A percentile compares a stretch with the other conserved stretches of the same genome.
phyloP scores from a whole-genome alignment of 306 rosid species.

The Clitoria ternatea region DNA sequence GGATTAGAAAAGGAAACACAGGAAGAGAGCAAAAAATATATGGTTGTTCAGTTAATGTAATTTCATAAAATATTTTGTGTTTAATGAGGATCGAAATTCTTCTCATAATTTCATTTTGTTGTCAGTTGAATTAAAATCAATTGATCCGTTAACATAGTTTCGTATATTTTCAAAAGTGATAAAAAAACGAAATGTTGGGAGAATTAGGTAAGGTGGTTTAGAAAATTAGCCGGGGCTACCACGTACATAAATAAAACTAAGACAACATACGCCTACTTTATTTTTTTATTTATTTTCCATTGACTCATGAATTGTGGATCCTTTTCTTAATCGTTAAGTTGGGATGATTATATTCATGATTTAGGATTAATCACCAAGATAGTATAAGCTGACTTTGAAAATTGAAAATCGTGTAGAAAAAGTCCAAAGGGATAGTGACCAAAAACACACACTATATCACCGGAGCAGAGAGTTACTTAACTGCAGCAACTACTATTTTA shows the following conservation, averaged over 20 bases:
- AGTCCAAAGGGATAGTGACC: not conserved
- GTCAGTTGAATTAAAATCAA: no score
- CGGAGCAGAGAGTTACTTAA: slow-evolving; percentile 23
- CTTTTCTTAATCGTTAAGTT: not conserved
- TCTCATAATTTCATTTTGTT: no score
- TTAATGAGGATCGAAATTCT: no score
- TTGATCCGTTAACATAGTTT: no score
- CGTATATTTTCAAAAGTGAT: no score
- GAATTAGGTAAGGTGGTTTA: slow-evolving; percentile 54
- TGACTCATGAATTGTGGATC: not conserved
- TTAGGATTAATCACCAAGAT: slow-evolving; percentile 9
- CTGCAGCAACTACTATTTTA: slow-evolving; percentile 41
- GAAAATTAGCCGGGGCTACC: slow-evolving; percentile 31
- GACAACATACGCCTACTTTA: not conserved
- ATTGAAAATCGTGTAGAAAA: not conserved
- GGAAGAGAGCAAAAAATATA: no score
- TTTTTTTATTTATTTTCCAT: not conserved
- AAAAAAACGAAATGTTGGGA: slow-evolving; percentile 22
- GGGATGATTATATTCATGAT: slow-evolving; percentile 4
- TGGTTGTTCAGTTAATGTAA: no score
- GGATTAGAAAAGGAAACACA: not conserved
- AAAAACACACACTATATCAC: not conserved
- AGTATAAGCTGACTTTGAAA: not conserved
- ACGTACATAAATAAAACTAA: slow-evolving; percentile 10
- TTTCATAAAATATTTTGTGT: no score